Conservation (phyloP, 768 basidiomycete genomes). For the Ramaria sp. region DNA sequence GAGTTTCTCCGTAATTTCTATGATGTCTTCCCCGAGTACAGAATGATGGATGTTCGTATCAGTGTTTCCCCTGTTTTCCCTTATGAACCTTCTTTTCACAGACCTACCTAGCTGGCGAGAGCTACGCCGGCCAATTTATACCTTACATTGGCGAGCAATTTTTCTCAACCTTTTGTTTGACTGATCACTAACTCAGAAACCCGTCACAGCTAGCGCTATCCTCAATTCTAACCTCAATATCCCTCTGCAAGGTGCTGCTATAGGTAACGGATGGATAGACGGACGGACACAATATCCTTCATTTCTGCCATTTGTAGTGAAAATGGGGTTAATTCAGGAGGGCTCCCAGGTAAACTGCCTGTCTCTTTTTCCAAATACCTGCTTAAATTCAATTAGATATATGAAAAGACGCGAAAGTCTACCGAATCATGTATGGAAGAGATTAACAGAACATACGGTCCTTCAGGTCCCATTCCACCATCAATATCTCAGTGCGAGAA, state of each 20-base stretch:
- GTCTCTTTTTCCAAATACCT: background rate
- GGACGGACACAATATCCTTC: constrained; percentile 78
- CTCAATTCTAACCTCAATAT: constrained; percentile 48
- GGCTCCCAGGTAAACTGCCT: constrained; percentile 45
- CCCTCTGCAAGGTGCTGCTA: constrained; percentile 70
- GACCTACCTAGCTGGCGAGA: constrained; percentile 96
- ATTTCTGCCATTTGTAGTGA: constrained; percentile 77
- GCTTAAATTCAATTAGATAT: constrained; percentile 43
- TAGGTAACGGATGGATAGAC: constrained; percentile 99
- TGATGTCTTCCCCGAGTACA: constrained; percentile 81
- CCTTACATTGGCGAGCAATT: constrained; percentile 71
- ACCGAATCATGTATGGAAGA: constrained; percentile 7
- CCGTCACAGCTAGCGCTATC: constrained; percentile 58
- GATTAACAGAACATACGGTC: constrained; percentile 12
- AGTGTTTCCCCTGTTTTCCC: background rate
- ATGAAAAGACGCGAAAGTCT: constrained; percentile 36
- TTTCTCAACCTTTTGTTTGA: background rate
- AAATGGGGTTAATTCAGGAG: constrained; percentile 65
- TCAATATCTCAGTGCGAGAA: constrained; percentile 8
- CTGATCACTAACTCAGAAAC: background rate
- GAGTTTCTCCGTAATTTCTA: constrained; percentile 87
- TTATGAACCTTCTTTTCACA: constrained; percentile 21
- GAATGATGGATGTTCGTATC: constrained; percentile 62
- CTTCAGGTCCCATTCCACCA: constrained; percentile 3
- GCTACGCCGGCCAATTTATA: constrained; percentile 95